Evolutionary conservation across 495 filamentous ascomycete species (phyloP), one percentile per base, ranked within the genome.

Genomic region (Aspergillus indologenus): DNA sequence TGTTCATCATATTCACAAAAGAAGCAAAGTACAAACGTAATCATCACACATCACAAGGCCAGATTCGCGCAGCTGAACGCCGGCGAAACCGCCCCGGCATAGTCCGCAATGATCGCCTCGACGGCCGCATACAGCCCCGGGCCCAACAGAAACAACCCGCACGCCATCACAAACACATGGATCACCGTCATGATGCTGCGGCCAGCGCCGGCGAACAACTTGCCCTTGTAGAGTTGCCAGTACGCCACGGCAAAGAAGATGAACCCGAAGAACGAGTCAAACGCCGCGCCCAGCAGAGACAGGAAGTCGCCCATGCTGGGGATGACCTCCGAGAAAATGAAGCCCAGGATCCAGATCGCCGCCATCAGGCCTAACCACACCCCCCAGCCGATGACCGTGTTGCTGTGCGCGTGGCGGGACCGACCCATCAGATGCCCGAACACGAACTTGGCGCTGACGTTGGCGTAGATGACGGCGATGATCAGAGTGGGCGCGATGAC

Each of bases 111-210:
- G 40, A 83, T 83, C 43, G 79, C 78, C 67, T 83, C 71, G 44
- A 81, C 73, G 8, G 78, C 78, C 0, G 77, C 78, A 69, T 83
- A 83, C 31, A 80, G 57, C 1, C 80, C 80, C 5, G 80, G 78
- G 7, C 79, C 78, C 2, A 80, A 69, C n/a, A 83, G 60, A 51
- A 83, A 83, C 56, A 76, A 64, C 0, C 80, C 80, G 26, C 62
- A 61, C 0, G 67, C 18, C 63, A 81, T 65, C 18, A 80, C 69
- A 56, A 76, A 64, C 5, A 73, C 50, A 61, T 81, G 74, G 17
- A 79, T 48, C 20, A 76, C 48, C 7, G 75, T 77, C 73, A 78
- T 74, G 0, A 70, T 48, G 29, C 69, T 68, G 59, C 68, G 65
- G 0, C 55, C 47, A 1, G 65, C 45, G 14, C 70, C 67, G 0